A percentile compares a stretch with the other conserved stretches of the same genome.
phyloP scores from a whole-genome alignment of 2,329 filamentous ascomycete species.

The Colletotrichum sp. region DNA sequence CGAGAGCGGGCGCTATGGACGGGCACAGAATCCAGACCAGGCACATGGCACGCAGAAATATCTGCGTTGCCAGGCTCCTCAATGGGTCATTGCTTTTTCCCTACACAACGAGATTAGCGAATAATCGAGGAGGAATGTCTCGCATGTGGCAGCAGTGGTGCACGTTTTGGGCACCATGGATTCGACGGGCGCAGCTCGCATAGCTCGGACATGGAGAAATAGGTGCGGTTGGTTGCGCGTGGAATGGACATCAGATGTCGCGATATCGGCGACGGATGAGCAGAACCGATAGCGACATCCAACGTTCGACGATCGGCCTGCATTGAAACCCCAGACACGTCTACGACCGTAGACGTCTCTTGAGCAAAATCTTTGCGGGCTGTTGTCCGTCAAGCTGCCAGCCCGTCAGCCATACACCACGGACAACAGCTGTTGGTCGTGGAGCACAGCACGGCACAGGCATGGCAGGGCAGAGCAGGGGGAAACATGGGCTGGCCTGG shows the following conservation, averaged over 20 bases:
- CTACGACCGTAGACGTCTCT: neutral
- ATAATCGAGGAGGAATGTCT: neutral
- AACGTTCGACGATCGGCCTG: neutral
- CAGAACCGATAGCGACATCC: neutral
- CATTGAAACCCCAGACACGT: slow-evolving; percentile 7
- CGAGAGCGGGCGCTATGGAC: neutral
- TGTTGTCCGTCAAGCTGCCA: neutral
- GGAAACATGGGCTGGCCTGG: neutral
- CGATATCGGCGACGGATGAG: slow-evolving; percentile 16
- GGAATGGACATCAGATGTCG: slow-evolving; percentile 17
- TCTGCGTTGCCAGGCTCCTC: neutral
- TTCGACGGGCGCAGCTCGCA: neutral
- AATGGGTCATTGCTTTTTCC: neutral
- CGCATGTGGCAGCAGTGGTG: slow-evolving; percentile 1
- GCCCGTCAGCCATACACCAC: neutral
- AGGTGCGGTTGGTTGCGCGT: neutral
- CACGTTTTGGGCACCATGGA: neutral
- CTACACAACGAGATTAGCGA: neutral
- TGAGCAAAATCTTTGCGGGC: neutral
- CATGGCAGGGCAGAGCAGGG: neutral
- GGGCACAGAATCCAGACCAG: neutral
- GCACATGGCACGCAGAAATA: neutral
- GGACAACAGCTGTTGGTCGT: neutral
- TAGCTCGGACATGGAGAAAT: neutral
- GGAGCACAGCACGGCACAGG: neutral